Base-by-base conservation (phyloP, 139 green algal genomes). In the Trebouxia sp. region DNA sequence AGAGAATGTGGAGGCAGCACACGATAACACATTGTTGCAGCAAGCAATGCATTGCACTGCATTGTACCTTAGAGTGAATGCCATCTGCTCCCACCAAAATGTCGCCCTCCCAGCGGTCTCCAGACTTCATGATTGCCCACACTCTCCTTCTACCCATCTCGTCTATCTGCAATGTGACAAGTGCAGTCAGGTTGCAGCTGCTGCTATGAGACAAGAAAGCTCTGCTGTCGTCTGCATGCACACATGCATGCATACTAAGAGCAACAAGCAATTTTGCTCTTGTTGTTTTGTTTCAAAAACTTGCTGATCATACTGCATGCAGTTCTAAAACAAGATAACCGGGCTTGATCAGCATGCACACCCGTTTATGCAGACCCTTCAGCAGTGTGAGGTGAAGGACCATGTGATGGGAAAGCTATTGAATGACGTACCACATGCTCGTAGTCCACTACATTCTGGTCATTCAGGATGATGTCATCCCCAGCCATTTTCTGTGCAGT, bases 41-140 rank as follows among this genome's bases (percentile, higher is more conserved):
- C 24, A 47, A 35, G n/a, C 66, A 76, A 30, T 5, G 2, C 2
- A 6, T 45, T 76, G 35, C 66, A 43, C 20, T 17, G 35, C 26
- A 20, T 37, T 15, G 22, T 58, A 94, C 88, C 83, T 95, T 97
- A 50, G 92, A 96, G 85, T 93, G 90, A 84, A 99, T 99, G 75
- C 96, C 96, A 83, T 99, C 96, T 12, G 96, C 93, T 41, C 96
- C 96, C 15, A 99, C 83, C 1, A 99, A 89, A 66, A 98, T 42
- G 83, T 99, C 94, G 7, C 92, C 97, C 6, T 85, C 83, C 41
- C 85, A 88, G 0, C 74, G 78, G 14, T 83, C 80, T 17, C 96
- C 96, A 80, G 97, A 90, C 56, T 92, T 83, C 24, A 97, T 80
- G 24, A 87, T 84, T 1, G 90, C 88, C 0, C 58, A 67, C 28